Evolutionary conservation across 225 moss, liverwort and hornwort genomes (phyloP).

Genomic region (Anthoceros angustus): DNA sequence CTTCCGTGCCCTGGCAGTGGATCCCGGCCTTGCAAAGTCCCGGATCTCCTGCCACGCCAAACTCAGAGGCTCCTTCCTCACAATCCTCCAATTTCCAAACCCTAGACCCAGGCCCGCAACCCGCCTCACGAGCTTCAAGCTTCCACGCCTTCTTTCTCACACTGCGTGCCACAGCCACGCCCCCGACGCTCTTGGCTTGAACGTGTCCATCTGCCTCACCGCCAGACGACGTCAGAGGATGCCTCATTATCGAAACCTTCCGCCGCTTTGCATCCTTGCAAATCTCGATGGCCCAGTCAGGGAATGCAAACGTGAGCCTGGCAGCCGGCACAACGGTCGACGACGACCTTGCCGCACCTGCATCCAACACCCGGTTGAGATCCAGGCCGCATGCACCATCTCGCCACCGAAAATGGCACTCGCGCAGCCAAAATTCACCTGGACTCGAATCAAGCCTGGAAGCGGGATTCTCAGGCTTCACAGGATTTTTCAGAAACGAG

Average conservation of each 20-base stretch:
- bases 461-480: not conserved
- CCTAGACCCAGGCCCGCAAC: slow-evolving; percentile 6
- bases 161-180: slow-evolving; percentile 7
- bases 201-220: slow-evolving; percentile 7
- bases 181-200: slow-evolving; percentile 3
- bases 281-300: slow-evolving; percentile 54
- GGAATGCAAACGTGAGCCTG: slow-evolving; percentile 45
- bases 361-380: not conserved
- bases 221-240: slow-evolving; percentile 10
- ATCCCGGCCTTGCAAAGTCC: not conserved
- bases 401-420: not conserved
- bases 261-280: slow-evolving; percentile 22
- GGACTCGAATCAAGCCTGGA: too few relatives aligned
- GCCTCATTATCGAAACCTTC: slow-evolving; percentile 22
- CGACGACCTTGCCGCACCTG: not conserved
- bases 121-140: slow-evolving; percentile 12
- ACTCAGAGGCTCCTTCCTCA: not conserved
- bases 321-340: not conserved
- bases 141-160: slow-evolving; percentile 14
- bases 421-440: not conserved
- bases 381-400: not conserved
- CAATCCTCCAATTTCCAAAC: not conserved
- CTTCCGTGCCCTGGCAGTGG: not conserved
- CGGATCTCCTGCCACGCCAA: not conserved
- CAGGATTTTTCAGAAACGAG: slow-evolving; percentile 17